Percentiles rank a stretch among this genome's conserved stretches.
phyloP scores from a whole-genome alignment of 805 yeast genomes.

The Ogataea siamensis region DNA sequence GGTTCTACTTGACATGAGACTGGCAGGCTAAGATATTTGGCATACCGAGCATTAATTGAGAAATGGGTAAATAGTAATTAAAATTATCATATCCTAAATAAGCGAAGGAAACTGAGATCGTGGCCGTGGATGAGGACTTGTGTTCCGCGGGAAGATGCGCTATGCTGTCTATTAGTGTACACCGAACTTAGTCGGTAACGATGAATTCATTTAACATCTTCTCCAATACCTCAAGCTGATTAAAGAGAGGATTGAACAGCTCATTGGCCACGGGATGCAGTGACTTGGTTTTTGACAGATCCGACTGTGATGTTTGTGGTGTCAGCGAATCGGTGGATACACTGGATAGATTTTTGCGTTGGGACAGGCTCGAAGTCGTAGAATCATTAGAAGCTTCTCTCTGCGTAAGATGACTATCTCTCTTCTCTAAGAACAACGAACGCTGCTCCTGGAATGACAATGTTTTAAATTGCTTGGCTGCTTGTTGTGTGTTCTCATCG shows the following conservation, averaged over 20 bases:
- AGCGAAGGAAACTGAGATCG: too few relatives aligned
- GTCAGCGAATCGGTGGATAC: slow-evolving; percentile 27
- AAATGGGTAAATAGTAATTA: too few relatives aligned
- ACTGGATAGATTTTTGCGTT: slow-evolving; percentile 1
- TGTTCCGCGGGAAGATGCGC: slow-evolving; percentile 4
- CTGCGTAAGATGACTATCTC: slow-evolving; percentile 1
- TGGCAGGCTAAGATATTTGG: too few relatives aligned
- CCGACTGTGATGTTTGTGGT: slow-evolving; percentile 15
- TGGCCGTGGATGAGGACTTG: too few relatives aligned
- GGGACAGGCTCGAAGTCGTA: slow-evolving; percentile 6
- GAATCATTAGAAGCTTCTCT: slow-evolving; percentile 6
- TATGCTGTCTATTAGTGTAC: neutral
- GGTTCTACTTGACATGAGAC: too few relatives aligned
- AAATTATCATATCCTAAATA: too few relatives aligned
- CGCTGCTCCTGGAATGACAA: slow-evolving; percentile 24
- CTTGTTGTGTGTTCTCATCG: slow-evolving; percentile 3
- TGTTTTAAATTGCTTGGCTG: slow-evolving; percentile 13
- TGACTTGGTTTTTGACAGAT: slow-evolving; percentile 1
- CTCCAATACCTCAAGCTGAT: slow-evolving; percentile 38
- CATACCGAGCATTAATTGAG: too few relatives aligned
- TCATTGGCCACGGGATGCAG: slow-evolving; percentile 48
- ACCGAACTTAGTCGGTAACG: slow-evolving; percentile 10
- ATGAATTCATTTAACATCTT: slow-evolving; percentile 26
- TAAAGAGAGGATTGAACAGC: slow-evolving; percentile 57
- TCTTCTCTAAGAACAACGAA: slow-evolving; percentile 18